Percentiles rank a stretch among this genome's conserved stretches.
These are phyloP conservation scores for Bigelowiella natans DNA, from an alignment of 78 protist genomes.

Conservation along the genomic window DNA sequence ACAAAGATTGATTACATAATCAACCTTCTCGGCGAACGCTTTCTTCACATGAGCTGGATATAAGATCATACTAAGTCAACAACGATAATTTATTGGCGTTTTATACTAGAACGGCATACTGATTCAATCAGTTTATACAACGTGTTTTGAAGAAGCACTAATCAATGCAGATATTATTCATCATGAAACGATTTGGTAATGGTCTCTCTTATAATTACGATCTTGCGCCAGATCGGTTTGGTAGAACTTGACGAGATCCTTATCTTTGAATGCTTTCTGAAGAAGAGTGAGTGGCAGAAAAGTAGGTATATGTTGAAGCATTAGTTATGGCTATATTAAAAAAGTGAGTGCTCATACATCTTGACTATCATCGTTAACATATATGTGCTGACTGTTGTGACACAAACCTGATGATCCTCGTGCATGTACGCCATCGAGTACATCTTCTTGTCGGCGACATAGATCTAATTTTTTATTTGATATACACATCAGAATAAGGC, in stretches of 20 bases:
- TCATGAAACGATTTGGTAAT: too few species aligned
- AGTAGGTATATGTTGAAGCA: background rate
- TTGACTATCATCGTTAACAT: too few species aligned
- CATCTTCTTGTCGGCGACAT: background rate
- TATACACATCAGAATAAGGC: background rate
- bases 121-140: too few species aligned
- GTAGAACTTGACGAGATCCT: background rate
- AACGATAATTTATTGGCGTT: too few species aligned
- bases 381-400: too few species aligned
- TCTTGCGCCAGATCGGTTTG: background rate
- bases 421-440: background rate
- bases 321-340: background rate
- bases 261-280: background rate
- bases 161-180: background rate
- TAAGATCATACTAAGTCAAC: too few species aligned
- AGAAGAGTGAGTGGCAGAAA: background rate
- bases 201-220: background rate
- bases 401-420: background rate
- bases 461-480: background rate
- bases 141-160: background rate
- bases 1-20: constrained; percentile 22
- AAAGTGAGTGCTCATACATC: too few species aligned
- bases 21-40: background rate
- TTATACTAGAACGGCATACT: too few species aligned
- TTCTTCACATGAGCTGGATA: background rate